Evolutionary conservation across 768 basidiomycete species (phyloP), one percentile per base, ranked within the genome.

Genomic region (Rhizopogon vinicolor): DNA sequence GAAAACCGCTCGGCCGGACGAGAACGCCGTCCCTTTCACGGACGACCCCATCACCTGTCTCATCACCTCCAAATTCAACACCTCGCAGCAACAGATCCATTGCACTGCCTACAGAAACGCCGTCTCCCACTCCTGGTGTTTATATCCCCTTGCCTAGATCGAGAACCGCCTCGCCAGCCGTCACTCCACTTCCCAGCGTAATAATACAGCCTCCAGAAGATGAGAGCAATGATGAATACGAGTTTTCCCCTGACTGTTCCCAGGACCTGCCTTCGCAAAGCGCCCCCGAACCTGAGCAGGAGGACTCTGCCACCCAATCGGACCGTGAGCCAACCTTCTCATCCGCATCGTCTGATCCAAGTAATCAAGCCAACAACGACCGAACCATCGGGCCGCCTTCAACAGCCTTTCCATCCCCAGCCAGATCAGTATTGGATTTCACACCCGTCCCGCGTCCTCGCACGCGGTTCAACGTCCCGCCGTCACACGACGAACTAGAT

Each of bases 11-110:
- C 39, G 62, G 75, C 18, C 77, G 83, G 29, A 74, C 75, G 18
- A 81, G 86, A 28, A 87, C 86, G 5, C 87, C 87, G 5, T 87
- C 86, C 2, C 74, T 89, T 8, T 80, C 87, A 7, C 79, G 78
- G 50, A 86, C 84, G 1, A 77, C 79, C 0, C 78, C 83, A 35
- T 84, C 84, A 1, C 76, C 75, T 22, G 74, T 77, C 0, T 83
- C 86, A 10, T 86, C 85, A 5, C 78, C 84, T 0, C 67, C 81
- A 1, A 78, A 87, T 58, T 85, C 86, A 3, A 89, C 86, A 2
- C 86, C 86, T 22, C 76, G 75, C 12, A 86, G 83, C 55, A 78
- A 70, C 53, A 73, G 72, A 41, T 85, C 84, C 3, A 57, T 75
- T 7, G 63, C 59, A 6, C 58, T 78, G 41, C 68, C 74, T 40